Conservation (phyloP, 768 basidiomycete genomes). For the Pisolithus tinctorius region DNA sequence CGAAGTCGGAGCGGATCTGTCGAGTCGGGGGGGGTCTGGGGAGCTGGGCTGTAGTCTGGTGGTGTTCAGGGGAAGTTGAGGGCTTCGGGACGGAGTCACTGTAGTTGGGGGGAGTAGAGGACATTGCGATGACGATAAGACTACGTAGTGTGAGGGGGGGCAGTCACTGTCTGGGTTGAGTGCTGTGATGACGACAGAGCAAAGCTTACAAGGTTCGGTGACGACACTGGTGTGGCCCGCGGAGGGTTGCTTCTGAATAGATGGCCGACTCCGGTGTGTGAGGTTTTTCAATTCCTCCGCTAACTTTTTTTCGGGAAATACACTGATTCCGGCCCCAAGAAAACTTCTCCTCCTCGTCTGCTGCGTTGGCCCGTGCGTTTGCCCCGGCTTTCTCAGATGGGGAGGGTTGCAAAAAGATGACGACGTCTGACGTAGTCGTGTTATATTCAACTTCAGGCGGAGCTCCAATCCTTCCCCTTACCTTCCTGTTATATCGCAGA, state of each 20-base stretch:
- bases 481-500: conserved; percentile 23
- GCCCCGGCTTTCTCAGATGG: conserved; percentile 16
- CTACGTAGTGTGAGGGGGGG: conserved; percentile 5
- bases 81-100: conserved; percentile 26
- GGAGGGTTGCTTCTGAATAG: conserved; percentile 2
- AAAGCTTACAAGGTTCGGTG: conserved; percentile 10
- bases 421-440: conserved; percentile 39
- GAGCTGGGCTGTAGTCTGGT: background rate
- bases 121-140: conserved; percentile 21
- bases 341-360: conserved; percentile 6
- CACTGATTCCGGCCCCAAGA: background rate
- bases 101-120: conserved; percentile 22
- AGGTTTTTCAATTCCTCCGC: conserved; percentile 3
- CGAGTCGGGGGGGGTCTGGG: conserved; percentile 20
- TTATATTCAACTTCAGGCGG: conserved; percentile 38
- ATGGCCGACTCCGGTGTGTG: conserved; percentile 6
- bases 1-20: conserved; percentile 59
- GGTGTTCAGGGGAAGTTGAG: conserved; percentile 1
- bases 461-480: conserved; percentile 25
- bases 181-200: conserved; percentile 20
- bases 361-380: conserved; percentile 26
- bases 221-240: conserved; percentile 15
- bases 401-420: conserved; percentile 31
- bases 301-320: background rate
- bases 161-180: background rate